phyloP scores from a whole-genome alignment of 2,329 filamentous ascomycete genomes.

The Paecilomyces sp. region DNA sequence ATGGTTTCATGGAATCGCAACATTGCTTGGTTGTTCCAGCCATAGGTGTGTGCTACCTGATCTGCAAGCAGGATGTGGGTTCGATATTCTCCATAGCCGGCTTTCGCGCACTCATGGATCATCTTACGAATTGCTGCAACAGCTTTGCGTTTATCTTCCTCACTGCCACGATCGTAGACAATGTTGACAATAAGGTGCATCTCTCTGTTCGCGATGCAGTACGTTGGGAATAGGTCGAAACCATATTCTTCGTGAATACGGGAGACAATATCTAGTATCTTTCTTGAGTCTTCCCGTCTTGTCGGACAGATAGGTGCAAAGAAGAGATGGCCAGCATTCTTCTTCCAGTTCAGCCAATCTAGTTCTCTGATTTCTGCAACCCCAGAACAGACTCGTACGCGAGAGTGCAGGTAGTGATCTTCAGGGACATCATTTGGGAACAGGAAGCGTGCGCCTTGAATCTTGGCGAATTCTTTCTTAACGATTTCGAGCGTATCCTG shows the following conservation, averaged over 20 bases:
- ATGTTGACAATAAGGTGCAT: constrained; percentile 30
- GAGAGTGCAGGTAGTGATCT: constrained; percentile 21
- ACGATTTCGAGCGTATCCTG: constrained; percentile 18
- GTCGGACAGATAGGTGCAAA: constrained; percentile 31
- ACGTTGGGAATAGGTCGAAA: constrained; percentile 15
- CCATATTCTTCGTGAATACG: constrained; percentile 12
- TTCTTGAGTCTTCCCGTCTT: constrained; percentile 19
- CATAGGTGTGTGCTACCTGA: constrained; percentile 39
- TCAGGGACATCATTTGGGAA: constrained; percentile 22
- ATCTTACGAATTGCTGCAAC: constrained; percentile 21
- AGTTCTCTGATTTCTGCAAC: constrained; percentile 21
- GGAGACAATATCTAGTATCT: constrained; percentile 18
- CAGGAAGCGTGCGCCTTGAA: constrained; percentile 22
- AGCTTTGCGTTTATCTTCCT: constrained; percentile 14
- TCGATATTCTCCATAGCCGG: constrained; percentile 41
- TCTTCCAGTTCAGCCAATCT: constrained; percentile 27
- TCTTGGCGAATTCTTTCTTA: constrained; percentile 16
- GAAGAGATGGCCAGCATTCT: constrained; percentile 25
- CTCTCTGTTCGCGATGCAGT: constrained; percentile 17
- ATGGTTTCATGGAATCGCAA: constrained; percentile 38
- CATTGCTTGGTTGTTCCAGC: constrained; percentile 34
- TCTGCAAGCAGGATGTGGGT: constrained; percentile 42
- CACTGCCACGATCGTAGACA: constrained; percentile 21
- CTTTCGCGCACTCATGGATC: constrained; percentile 30
- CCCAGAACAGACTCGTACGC: constrained; percentile 18